Evolutionary conservation across 164 flowering plant genomes (phyloP), one percentile per base, ranked within the genome.

Genomic region (Dillenia suffruticosa): DNA sequence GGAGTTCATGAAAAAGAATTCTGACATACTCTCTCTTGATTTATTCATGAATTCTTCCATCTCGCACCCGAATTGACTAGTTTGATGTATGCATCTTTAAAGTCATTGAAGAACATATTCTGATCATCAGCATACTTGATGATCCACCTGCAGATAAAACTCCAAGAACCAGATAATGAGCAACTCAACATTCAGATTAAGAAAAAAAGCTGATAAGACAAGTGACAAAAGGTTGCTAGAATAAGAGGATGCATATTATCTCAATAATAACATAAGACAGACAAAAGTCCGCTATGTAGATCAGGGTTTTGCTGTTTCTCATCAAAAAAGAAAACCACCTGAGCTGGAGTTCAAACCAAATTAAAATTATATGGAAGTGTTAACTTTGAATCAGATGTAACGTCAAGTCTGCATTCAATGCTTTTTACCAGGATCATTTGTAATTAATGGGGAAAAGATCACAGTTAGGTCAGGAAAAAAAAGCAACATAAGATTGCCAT

Each of bases 61-160:
- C 62, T 74, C 47, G 89, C 98, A 56, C 98, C 98, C 16, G 82
- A 81, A 65, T 90, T 87, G 57, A 88, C 89, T 13, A 90, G 88
- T 70, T 93, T 90, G 62, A 74, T 63, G 57, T 87, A 93, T 12
- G 87, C 89, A 56, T 66, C 76, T 71, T 74, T 82, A 63, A 90
- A 93, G 78, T 90, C 96, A 68, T 84, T 68, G 46, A 93, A 90
- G 79, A 93, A 90, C 61, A 68, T 66, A 11, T 64, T 61, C 77
- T 93, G 82, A 67, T 90, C 63, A 10, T 77, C 70, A 0, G 97
- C 97, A 65, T 93, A 93, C 54, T 53, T 72, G 59, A 54, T 69
- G 71, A 93, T 87, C 97, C 97, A 93, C 73, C 98, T 92, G 88
- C 46, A 19, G 5, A 46, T 56, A 44, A 12, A 63, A 26, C 5